Evolutionary conservation across 75 land plant genomes (phyloP).

Genomic region (Sequoia sempervirens): DNA sequence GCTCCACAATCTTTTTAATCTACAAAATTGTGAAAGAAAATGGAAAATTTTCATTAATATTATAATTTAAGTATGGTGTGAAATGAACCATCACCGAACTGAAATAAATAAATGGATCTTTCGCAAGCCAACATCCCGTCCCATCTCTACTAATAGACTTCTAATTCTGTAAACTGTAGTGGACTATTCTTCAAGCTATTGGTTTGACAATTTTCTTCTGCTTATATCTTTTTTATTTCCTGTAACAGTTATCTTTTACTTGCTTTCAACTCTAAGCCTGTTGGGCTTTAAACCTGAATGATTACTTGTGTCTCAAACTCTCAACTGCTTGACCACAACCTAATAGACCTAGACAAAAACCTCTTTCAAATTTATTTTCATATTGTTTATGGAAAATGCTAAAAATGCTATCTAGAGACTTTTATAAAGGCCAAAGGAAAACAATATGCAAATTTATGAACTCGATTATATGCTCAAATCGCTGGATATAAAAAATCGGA

Average conservation of each 20-base stretch:
- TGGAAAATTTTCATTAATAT: neutral
- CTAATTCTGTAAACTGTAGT: neutral
- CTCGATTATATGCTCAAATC: neutral
- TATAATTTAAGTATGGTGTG: neutral
- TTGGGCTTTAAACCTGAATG: neutral
- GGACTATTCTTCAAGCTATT: neutral
- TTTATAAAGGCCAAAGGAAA: neutral
- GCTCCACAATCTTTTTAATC: slow-evolving; percentile 1
- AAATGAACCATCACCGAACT: neutral
- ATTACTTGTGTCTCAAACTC: neutral
- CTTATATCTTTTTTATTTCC: neutral
- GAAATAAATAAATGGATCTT: neutral
- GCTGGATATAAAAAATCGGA: neutral
- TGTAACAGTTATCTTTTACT: neutral
- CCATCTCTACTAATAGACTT: no score
- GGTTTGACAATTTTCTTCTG: neutral
- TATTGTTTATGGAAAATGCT: neutral
- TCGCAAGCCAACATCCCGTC: neutral
- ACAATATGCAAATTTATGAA: neutral
- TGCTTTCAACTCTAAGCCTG: neutral
- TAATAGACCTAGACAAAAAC: neutral
- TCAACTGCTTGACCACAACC: neutral
- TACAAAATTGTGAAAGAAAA: neutral
- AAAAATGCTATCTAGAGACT: neutral
- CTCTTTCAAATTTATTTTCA: no score